Percentiles rank a stretch among this genome's conserved stretches.
These are phyloP conservation scores for Tuber calosporum DNA, from an alignment of 495 filamentous ascomycete species.

Conservation along the genomic window DNA sequence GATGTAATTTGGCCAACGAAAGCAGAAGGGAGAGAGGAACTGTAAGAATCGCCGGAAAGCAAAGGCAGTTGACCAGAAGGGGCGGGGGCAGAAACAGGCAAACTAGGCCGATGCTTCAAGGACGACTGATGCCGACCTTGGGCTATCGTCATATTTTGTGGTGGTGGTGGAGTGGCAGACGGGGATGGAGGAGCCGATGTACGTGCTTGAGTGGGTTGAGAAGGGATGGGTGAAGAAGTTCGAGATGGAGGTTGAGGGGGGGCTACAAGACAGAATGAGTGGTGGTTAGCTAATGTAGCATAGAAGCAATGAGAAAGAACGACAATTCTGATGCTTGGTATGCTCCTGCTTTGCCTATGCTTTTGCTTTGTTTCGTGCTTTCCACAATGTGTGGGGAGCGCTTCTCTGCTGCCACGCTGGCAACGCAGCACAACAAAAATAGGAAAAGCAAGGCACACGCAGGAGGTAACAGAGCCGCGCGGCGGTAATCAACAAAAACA, in stretches of 20 bases:
- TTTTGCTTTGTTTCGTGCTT: conserved; percentile 8
- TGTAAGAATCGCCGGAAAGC: conserved; percentile 45
- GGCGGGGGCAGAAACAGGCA: conserved; percentile 42
- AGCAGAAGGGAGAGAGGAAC: conserved; percentile 43
- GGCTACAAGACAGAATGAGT: conserved; percentile 37
- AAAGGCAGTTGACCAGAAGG: conserved; percentile 45
- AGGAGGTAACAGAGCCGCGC: conserved; percentile 28
- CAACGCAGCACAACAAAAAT: conserved; percentile 34
- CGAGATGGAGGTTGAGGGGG: conserved; percentile 37
- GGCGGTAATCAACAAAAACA: conserved; percentile 20
- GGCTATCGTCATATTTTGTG: conserved; percentile 40
- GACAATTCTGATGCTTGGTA: conserved; percentile 21
- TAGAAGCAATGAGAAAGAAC: conserved; percentile 26
- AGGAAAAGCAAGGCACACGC: conserved; percentile 17
- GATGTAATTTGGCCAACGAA: conserved; percentile 51
- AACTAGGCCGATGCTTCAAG: conserved; percentile 33
- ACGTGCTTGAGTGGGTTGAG: conserved; percentile 27
- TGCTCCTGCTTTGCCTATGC: conserved; percentile 12
- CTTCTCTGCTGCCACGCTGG: conserved; percentile 34
- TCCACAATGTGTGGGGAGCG: not conserved
- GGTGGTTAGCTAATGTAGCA: conserved; percentile 33
- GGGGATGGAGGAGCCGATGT: conserved; percentile 32
- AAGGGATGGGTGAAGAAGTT: conserved; percentile 31
- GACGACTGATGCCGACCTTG: conserved; percentile 35
- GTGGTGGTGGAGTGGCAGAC: conserved; percentile 36